A percentile compares a stretch with the other conserved stretches of the same genome.
Conservation (phyloP, 345 rosid genomes). For the Conringia planisiliqua region DNA sequence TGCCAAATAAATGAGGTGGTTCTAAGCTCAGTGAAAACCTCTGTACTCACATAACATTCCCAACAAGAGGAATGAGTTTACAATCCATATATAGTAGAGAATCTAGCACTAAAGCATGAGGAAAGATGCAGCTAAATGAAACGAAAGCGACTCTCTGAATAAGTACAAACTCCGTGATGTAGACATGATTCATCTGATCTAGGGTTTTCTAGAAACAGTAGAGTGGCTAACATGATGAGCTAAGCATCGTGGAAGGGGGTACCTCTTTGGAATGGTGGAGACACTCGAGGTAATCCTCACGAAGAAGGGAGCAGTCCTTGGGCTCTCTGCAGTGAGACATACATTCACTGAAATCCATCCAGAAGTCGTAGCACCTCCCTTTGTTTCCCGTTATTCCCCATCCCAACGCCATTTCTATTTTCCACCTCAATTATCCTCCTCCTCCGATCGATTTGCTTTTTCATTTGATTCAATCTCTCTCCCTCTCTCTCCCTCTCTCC, state of each 20-base stretch:
- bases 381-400: conserved; percentile 97
- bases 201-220: not conserved
- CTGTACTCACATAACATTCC: not conserved
- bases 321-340: conserved; percentile 94
- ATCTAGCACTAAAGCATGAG: not conserved
- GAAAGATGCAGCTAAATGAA: not conserved
- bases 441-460: no score
- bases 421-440: no score
- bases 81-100: not conserved
- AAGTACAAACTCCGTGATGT: not conserved
- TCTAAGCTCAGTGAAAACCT: not conserved
- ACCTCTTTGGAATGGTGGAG: conserved; percentile 99
- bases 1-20: not conserved
- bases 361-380: conserved; percentile 94
- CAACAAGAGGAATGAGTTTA: not conserved
- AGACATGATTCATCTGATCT: not conserved
- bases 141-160: not conserved
- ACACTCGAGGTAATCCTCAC: conserved; percentile 96
- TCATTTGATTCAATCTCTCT: no score
- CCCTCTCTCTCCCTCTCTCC: not conserved
- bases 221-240: not conserved
- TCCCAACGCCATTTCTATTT: conserved; percentile 92
- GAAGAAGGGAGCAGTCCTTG: conserved; percentile 84
- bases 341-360: conserved; percentile 71
- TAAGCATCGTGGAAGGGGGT: no score